Percentiles rank a stretch among this genome's conserved stretches.
Evolutionary conservation across 108 stramenopile species (phyloP).

Genomic region (Aurantiochytrium sp.): DNA sequence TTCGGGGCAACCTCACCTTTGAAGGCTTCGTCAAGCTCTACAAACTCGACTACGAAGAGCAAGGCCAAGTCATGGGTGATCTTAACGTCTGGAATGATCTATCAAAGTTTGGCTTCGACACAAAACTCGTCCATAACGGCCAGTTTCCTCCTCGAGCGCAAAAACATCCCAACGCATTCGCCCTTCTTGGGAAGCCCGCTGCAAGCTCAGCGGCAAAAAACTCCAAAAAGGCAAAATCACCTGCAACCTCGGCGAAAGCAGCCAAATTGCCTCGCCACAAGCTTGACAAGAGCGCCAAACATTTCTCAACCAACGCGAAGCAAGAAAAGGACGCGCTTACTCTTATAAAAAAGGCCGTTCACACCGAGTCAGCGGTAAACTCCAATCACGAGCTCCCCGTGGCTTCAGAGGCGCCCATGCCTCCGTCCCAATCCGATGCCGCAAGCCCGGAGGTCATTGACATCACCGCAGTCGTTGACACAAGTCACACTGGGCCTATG

Average conservation of each 20-base stretch:
- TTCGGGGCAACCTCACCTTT: not conserved
- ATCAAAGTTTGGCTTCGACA: not conserved
- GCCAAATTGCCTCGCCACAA: not conserved
- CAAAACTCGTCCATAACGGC: not conserved
- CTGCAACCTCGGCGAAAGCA: not conserved
- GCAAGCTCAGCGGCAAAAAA: not conserved
- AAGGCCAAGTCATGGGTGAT: not conserved
- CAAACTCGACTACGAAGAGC: slow-evolving; percentile 2
- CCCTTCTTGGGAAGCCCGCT: not conserved
- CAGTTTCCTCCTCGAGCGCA: not conserved
- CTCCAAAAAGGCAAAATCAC: not conserved
- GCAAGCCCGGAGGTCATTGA: not conserved
- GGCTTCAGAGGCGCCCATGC: too few relatives aligned
- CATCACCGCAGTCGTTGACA: not conserved
- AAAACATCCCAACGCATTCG: not conserved
- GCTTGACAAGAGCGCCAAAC: too few relatives aligned
- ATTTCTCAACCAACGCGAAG: too few relatives aligned
- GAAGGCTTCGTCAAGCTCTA: not conserved
- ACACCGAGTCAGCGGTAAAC: too few relatives aligned
- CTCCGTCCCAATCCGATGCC: too few relatives aligned
- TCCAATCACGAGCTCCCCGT: too few relatives aligned
- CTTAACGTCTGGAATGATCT: not conserved
- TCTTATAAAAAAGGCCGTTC: too few relatives aligned
- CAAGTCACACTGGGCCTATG: not conserved
- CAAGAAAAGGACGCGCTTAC: too few relatives aligned